Base-by-base conservation (phyloP, 1,284 basidiomycete species). In the Cutaneotrichosporon mucoides region DNA sequence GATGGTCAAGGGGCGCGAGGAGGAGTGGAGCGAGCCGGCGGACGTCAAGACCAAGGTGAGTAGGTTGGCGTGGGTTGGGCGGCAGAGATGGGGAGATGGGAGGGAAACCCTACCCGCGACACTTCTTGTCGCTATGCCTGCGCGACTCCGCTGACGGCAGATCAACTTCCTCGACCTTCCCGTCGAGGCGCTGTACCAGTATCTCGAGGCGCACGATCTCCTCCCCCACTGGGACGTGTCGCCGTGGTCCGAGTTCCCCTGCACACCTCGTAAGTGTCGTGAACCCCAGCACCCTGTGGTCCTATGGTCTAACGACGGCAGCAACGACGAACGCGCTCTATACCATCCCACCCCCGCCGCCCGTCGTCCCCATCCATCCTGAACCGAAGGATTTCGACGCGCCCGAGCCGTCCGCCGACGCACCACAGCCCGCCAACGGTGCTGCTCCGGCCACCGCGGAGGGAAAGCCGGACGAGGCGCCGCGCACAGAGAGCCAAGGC, bases 151-250 rank as follows among this genome's bases (percentile, higher is more conserved):
- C 56, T 58, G 42, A 45, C 48, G 6, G 38, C 47, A 76, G 75
- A 72, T 76, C 60, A 71, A 76, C 63, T 76, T 76, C 50, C 68
- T 73, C 37, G 68, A 69, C 16, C 64, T 76, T n/a, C 73, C 75
- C 4, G 66, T 68, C 3, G 73, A 75, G 35, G 68, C 73, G 5
- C 61, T 76, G 34, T 76, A 76, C 64, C 58, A 63, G 45, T 76
- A 76, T 50, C 65, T 76, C 38, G 73, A 75, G 56, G 45, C 59
- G 12, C 68, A 76, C 53, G 75, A 76, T 48, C 66, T 76, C 5
- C 57, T 76, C 47, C 75, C 75, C 0, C 62, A 68, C 48, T 76
- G 72, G 72, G 67, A 70, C 43, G 64, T 67, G 6, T 75, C 73
- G 15, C 75, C 75, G 6, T 76, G 75, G 75, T 73, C 71, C 13